A percentile compares a stretch with the other conserved stretches of the same genome.
phyloP scores from a whole-genome alignment of 139 green algal species.

The Zygnema circumcarinatum region DNA sequence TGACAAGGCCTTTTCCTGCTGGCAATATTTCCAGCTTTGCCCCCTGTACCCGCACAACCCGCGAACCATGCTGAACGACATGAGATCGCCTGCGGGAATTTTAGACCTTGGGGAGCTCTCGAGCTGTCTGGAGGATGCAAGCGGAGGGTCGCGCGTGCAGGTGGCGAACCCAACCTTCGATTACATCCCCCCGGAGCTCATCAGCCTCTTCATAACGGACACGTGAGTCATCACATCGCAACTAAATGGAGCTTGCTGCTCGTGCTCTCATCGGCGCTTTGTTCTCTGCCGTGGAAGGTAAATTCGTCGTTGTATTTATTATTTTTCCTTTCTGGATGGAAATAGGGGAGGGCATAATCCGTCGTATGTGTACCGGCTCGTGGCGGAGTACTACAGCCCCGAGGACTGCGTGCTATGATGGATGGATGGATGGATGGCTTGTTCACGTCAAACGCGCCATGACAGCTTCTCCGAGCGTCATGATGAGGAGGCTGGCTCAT shows the following conservation, averaged over 20 bases:
- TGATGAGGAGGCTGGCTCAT: no score
- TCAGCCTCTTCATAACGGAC: conserved; percentile 71
- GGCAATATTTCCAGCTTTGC: conserved; percentile 68
- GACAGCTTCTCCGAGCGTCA: no score
- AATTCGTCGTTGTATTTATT: background rate
- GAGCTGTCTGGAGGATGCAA: conserved; percentile 16
- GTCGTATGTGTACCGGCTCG: conserved; percentile 83
- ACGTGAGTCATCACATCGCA: conserved; percentile 47
- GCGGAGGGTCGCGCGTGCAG: conserved; percentile 65
- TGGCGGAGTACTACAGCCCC: conserved; percentile 84
- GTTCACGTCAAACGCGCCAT: no score
- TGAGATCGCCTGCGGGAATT: conserved; percentile 52
- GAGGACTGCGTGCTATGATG: conserved; percentile 65
- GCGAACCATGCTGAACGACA: conserved; percentile 80
- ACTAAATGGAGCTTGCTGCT: background rate
- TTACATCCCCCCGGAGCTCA: conserved; percentile 91
- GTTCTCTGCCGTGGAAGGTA: background rate
- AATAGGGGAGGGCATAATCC: conserved; percentile 77
- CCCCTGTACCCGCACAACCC: conserved; percentile 92
- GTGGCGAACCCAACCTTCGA: conserved; percentile 90
- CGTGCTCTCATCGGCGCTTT: background rate
- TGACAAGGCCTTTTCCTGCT: background rate
- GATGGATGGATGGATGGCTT: no score
- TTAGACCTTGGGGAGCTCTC: conserved; percentile 52
- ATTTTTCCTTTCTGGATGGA: background rate